These are phyloP conservation scores for Polygonum aviculare DNA, from an alignment of 148 eudicot genomes.

Conservation along the genomic window DNA sequence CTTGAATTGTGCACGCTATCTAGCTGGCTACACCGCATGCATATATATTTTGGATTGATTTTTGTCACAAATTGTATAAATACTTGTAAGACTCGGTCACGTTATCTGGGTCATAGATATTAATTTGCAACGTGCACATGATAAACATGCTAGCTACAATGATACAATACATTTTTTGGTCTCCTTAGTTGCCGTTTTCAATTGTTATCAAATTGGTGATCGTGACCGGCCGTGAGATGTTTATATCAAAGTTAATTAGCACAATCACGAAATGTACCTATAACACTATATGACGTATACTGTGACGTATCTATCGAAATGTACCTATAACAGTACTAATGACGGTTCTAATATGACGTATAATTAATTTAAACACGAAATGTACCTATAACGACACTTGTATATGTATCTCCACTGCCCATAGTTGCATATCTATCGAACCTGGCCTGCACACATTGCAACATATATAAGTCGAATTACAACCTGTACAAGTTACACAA, in stretches of 20 bases:
- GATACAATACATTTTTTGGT: background rate
- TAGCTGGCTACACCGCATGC: background rate
- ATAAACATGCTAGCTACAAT: constrained; percentile 2
- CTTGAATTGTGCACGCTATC: background rate
- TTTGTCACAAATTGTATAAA: no score
- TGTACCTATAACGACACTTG: no score
- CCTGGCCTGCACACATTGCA: background rate
- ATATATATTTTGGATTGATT: background rate
- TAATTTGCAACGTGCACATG: background rate
- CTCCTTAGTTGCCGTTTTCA: no score
- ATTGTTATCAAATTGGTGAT: background rate
- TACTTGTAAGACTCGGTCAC: background rate
- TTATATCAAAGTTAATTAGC: background rate
- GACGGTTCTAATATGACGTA: no score
- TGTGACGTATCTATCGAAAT: no score
- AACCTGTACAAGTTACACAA: background rate
- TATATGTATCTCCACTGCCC: background rate
- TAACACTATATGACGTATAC: no score
- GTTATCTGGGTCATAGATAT: background rate
- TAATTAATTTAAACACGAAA: no score
- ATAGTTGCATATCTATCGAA: background rate
- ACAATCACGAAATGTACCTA: background rate
- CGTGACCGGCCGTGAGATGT: background rate
- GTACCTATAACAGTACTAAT: no score
- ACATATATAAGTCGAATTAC: background rate